Base-by-base conservation (phyloP, 73 alveolate species). In the Paramecium sonneborni region DNA sequence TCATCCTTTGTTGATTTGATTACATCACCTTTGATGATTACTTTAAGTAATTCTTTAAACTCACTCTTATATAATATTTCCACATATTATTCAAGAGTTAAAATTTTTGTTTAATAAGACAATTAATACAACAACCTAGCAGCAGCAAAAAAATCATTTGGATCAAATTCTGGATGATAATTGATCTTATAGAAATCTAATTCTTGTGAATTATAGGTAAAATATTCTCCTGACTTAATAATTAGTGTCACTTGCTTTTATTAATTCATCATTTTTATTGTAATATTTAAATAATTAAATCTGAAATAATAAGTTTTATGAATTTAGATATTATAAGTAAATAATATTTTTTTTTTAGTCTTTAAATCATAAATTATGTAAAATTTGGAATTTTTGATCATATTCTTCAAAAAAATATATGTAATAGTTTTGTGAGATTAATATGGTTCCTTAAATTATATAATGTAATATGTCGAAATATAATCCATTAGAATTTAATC, bases 141-240 rank as follows among this genome's bases (percentile, higher is more conserved):
- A 4, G 90, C 69, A 24, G 90, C 90, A 3, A 79, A 30, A 44
- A 38, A 46, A 43, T 79, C 76, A 79, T 79, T 30, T 2, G 90
- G 28, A 79, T 79, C 90, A 44, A 79, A 79, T 21, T 79, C 84
- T 14, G 84, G 84, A 3, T 6, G 2, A 26, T 62, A 62, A 6
- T 12, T 62, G 3, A 62, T 62, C 9, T 26, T 30, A 62, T 23
- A 62, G 84, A 62, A 62, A 62, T 62, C 84, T 26, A 62, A 62
- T 26, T 26, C 46, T 62, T 62, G 4, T 1, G 84, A 26, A 6
- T 62, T 62, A 62, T 62, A 62, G 24, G 24, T 62, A 62, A 62
- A 62, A 26, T 62, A 12, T 26, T 26, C 84, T 62, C 44, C 48
- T 12, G 23, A 32, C 20, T 26, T 62, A 12, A 62, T 32, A 6